Base-by-base conservation (phyloP, 805 yeast genomes). In the Kluyveromyces nonfermentans region DNA sequence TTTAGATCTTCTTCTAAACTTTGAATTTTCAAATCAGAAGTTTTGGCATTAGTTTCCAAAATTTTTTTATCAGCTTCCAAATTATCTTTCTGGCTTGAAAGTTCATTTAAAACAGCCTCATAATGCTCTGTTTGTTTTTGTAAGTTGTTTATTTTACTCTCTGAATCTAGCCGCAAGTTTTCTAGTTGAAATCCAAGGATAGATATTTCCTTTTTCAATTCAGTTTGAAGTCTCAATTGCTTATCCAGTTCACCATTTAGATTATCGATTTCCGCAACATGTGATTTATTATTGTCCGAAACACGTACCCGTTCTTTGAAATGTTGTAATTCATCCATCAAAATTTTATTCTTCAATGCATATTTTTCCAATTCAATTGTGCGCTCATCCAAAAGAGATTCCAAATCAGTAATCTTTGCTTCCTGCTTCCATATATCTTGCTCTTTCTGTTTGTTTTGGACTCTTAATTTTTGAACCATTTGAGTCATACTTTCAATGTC, bases 181-280 rank as follows among this genome's bases (percentile, higher is more conserved):
- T 80, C 86, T 37, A 78, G 62, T 47, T 80, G 82, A 49, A 79
- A 72, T 35, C 72, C 75, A 21, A 82, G 62, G 33, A 75, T 75
- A 42, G 84, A 81, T 50, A 82, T 70, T 40, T 77, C 80, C 50
- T 80, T 82, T 46, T 80, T 75, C 43, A 82, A 59, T 25, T 74
- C 77, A 1, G 86, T 78, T 58, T 86, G 95, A 33, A 69, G 71
- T 51, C 79, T 78, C 64, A 79, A 67, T 49, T 76, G 72, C 43
- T 68, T 66, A 32, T 72, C 68, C 33, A 85, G 56, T 38, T 78
- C 79, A 31, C 68, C 68, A 49, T 73, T 76, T 46, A 84, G 57
- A 40, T 68, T 65, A 42, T 74, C 71, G 40, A 82, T 65, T 52
- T 84, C 84, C 17, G 63, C 62, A 22, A 69, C 67, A 41, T 69